These are phyloP conservation scores for Gynostemma pentaphyllum DNA, from an alignment of 306 rosid species.

Conservation along the genomic window DNA sequence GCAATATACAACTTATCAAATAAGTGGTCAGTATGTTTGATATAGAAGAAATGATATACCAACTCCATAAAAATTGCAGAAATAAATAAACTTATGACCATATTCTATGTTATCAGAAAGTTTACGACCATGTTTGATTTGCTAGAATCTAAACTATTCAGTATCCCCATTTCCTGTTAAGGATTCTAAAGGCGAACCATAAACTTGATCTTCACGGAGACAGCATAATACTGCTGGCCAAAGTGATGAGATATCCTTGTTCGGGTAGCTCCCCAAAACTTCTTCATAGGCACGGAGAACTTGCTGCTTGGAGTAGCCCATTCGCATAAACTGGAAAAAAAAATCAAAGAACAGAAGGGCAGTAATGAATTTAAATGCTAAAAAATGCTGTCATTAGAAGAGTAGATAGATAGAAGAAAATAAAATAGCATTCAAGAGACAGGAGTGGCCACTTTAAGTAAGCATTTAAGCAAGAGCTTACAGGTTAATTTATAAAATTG, in stretches of 20 bases:
- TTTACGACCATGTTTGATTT: conserved; percentile 13
- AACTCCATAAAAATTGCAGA: background rate
- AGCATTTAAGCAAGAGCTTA: too few relatives aligned
- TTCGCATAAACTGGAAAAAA: conserved; percentile 39
- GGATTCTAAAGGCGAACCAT: conserved; percentile 37
- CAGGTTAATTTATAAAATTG: too few relatives aligned
- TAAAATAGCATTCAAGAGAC: too few relatives aligned
- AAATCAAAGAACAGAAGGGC: background rate
- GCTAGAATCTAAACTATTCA: conserved; percentile 12
- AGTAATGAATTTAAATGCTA: background rate
- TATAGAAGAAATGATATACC: background rate
- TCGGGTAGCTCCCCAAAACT: conserved; percentile 38
- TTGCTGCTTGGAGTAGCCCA: conserved; percentile 82
- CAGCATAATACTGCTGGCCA: conserved; percentile 81
- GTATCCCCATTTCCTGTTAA: conserved; percentile 17
- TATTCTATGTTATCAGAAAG: background rate
- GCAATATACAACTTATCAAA: conserved; percentile 16
- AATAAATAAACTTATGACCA: background rate
- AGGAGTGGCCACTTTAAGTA: background rate
- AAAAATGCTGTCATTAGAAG: too few relatives aligned
- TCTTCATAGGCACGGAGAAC: conserved; percentile 40
- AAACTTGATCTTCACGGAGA: conserved; percentile 64
- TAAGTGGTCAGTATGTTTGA: background rate
- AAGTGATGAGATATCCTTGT: conserved; percentile 47
- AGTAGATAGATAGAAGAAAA: too few relatives aligned